Evolutionary conservation across 2,329 filamentous ascomycete genomes (phyloP).

Genomic region (Hymenoscyphus fraxineus): DNA sequence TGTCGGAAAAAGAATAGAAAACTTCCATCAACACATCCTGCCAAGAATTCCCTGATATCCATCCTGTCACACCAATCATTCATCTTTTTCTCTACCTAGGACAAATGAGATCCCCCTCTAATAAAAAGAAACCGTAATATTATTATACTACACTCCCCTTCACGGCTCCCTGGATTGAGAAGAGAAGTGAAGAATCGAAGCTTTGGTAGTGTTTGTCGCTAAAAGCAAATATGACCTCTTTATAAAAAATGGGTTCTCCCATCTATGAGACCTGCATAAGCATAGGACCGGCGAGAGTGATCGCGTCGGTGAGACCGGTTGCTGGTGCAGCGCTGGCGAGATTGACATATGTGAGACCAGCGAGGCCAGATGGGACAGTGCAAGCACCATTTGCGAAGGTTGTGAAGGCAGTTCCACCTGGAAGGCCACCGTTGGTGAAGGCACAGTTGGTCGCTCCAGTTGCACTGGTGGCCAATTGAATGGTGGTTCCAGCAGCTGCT

Average conservation of each 20-base stretch:
- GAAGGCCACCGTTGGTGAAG: constrained; percentile 58
- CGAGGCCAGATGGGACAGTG: constrained; percentile 56
- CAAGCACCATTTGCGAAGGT: constrained; percentile 54
- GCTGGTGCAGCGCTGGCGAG: constrained; percentile 53
- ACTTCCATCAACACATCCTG: neutral
- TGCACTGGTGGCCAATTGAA: constrained; percentile 46
- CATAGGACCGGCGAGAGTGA: constrained; percentile 63
- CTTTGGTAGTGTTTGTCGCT: constrained; percentile 1
- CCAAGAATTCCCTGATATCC: neutral
- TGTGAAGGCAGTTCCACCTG: constrained; percentile 58
- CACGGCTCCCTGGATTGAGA: neutral
- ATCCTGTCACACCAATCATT: neutral
- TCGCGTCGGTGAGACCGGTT: constrained; percentile 55
- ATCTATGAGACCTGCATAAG: constrained; percentile 42
- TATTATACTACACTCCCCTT: constrained; percentile 1
- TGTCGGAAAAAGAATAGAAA: constrained; percentile 1
- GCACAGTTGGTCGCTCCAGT: constrained; percentile 58
- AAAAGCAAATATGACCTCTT: neutral
- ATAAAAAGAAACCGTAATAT: neutral
- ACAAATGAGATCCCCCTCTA: constrained; percentile 1
- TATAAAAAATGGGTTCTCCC: neutral
- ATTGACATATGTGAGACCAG: constrained; percentile 64
- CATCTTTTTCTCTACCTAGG: neutral
- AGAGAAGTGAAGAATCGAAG: neutral
- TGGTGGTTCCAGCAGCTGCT: constrained; percentile 39